These are phyloP conservation scores for Reutealis trisperma DNA, from an alignment of 345 rosid genomes.

Conservation along the genomic window DNA sequence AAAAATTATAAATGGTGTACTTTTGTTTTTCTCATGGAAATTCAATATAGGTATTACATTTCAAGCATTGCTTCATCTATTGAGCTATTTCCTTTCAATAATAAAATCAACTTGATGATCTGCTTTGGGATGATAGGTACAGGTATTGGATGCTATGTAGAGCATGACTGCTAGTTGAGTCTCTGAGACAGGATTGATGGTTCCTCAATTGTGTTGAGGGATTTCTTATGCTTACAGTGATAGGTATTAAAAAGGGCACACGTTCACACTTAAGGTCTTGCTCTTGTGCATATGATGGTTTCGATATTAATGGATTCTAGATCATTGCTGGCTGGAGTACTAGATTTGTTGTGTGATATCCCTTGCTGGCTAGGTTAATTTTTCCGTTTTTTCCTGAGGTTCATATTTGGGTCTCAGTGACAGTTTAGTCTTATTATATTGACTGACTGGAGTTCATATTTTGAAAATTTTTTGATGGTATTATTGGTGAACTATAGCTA, in stretches of 20 bases:
- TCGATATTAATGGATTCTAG: not conserved
- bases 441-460: not conserved
- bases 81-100: not conserved
- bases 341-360: not conserved
- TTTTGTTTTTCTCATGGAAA: not conserved
- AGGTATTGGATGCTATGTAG: not conserved
- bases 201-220: not conserved
- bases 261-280: not conserved
- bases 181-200: not conserved
- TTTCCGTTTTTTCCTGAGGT: not conserved
- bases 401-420: not conserved
- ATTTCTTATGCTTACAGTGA: not conserved
- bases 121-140: not conserved
- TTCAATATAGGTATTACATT: not conserved
- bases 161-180: not conserved
- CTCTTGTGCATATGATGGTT: not conserved
- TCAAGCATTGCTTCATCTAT: not conserved
- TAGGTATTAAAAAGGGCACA: not conserved
- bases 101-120: not conserved
- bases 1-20: not conserved
- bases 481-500: not conserved
- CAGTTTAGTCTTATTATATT: not conserved
- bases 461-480: not conserved
- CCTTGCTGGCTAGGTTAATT: not conserved
- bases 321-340: not conserved